Percentiles rank a stretch among this genome's conserved stretches.
phyloP scores from a whole-genome alignment of 495 filamentous ascomycete species.

The Cercophora newfieldiana region DNA sequence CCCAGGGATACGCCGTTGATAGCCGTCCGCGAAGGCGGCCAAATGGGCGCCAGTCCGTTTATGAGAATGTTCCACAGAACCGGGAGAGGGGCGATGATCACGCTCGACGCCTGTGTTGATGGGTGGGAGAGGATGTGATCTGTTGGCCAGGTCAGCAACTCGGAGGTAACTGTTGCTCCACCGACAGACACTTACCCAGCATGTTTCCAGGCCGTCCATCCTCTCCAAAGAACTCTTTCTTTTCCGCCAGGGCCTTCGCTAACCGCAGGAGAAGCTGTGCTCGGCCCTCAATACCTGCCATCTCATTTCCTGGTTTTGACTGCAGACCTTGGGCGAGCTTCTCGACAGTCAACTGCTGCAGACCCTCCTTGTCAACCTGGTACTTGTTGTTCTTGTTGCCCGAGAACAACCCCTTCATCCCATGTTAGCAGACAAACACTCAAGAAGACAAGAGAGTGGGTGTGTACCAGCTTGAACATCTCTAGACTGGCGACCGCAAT shows the following conservation, averaged over 20 bases:
- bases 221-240: conserved; percentile 81
- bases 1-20: conserved; percentile 88
- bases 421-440: background rate
- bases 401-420: conserved; percentile 75
- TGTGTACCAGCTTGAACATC: conserved; percentile 80
- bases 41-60: conserved; percentile 82
- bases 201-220: conserved; percentile 90
- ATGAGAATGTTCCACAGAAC: conserved; percentile 89
- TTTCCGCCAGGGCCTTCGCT: conserved; percentile 67
- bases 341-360: conserved; percentile 73
- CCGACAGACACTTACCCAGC: conserved; percentile 64
- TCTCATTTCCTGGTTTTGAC: conserved; percentile 74
- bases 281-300: conserved; percentile 86
- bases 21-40: conserved; percentile 84
- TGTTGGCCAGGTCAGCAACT: conserved; percentile 34
- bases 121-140: conserved; percentile 93
- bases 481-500: conserved; percentile 91
- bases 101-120: conserved; percentile 79
- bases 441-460: background rate
- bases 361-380: conserved; percentile 82
- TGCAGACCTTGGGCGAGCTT: conserved; percentile 79
- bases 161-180: background rate
- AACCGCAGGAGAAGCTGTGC: conserved; percentile 77
- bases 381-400: conserved; percentile 76
- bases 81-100: conserved; percentile 85